Conservation (phyloP, 78 protist species). For the slime mould (Dictyostelium discoideum) region DNA sequence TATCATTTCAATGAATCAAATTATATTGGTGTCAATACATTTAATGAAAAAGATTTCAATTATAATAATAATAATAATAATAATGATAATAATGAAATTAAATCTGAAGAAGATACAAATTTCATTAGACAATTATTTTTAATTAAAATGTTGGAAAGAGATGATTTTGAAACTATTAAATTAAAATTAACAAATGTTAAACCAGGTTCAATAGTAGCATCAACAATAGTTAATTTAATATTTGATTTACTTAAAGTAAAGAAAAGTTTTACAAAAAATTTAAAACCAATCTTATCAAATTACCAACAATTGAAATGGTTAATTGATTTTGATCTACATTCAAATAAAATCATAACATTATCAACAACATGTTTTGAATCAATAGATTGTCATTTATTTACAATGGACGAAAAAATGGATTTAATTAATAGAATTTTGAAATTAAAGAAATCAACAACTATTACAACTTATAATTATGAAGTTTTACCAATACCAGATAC, state of each 20-base stretch:
- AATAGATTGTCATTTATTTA: neutral
- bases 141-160: neutral
- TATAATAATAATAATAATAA: too few relatives aligned
- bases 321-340: neutral
- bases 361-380: neutral
- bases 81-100: too few relatives aligned
- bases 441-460: neutral
- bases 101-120: neutral
- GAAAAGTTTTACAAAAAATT: neutral
- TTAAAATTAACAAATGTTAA: neutral
- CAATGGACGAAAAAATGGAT: neutral
- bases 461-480: neutral
- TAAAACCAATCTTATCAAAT: neutral
- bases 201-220: neutral
- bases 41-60: neutral
- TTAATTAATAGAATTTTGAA: neutral
- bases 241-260: neutral
- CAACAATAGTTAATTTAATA: neutral
- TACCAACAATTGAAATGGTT: neutral
- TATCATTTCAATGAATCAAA: neutral
- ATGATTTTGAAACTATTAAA: neutral
- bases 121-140: neutral
- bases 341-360: neutral
- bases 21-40: neutral
- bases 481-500: neutral